Evolutionary conservation across 805 yeast species (phyloP).

Genomic region (Wickerhamia fluorescens): DNA sequence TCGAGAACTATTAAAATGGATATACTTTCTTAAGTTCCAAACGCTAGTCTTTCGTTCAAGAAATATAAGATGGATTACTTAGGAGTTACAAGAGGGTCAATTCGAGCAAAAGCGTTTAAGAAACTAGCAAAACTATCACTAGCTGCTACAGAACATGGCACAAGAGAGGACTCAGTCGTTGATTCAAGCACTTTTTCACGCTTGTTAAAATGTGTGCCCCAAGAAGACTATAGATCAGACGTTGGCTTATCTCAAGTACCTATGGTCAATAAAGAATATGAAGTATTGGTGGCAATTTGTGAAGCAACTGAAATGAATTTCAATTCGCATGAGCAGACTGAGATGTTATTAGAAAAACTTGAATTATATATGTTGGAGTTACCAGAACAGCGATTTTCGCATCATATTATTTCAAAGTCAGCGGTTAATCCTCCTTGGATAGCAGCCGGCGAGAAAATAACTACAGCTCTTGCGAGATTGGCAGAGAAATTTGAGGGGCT

Average conservation of each 20-base stretch:
- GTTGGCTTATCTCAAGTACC: slow-evolving; percentile 27
- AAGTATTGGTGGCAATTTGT: slow-evolving; percentile 52
- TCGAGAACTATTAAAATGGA: too few species aligned
- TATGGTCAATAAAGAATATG: slow-evolving; percentile 46
- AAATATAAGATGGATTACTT: slow-evolving; percentile 29
- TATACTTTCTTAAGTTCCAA: too few species aligned
- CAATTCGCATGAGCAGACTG: slow-evolving; percentile 30
- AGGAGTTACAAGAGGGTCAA: slow-evolving; percentile 31
- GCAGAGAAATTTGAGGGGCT: slow-evolving; percentile 16
- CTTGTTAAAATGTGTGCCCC: slow-evolving; percentile 11
- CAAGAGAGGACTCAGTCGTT: too few species aligned
- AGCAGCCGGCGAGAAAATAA: slow-evolving; percentile 24
- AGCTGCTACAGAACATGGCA: too few species aligned
- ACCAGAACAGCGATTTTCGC: slow-evolving; percentile 38
- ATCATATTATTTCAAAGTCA: slow-evolving; percentile 23
- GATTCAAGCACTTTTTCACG: too few species aligned
- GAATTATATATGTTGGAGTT: slow-evolving; percentile 41
- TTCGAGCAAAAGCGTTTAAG: slow-evolving; percentile 32
- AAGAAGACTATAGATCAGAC: too few species aligned
- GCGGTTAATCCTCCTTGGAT: slow-evolving; percentile 20
- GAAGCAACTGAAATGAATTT: slow-evolving; percentile 25
- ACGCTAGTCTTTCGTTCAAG: too few species aligned
- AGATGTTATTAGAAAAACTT: slow-evolving; percentile 36
- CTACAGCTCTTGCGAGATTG: slow-evolving; percentile 26
- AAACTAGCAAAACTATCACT: slow-evolving; percentile 28